Evolutionary conservation across 2,329 filamentous ascomycete species (phyloP), one percentile per base, ranked within the genome.

Genomic region (Cryphonectria japonica): DNA sequence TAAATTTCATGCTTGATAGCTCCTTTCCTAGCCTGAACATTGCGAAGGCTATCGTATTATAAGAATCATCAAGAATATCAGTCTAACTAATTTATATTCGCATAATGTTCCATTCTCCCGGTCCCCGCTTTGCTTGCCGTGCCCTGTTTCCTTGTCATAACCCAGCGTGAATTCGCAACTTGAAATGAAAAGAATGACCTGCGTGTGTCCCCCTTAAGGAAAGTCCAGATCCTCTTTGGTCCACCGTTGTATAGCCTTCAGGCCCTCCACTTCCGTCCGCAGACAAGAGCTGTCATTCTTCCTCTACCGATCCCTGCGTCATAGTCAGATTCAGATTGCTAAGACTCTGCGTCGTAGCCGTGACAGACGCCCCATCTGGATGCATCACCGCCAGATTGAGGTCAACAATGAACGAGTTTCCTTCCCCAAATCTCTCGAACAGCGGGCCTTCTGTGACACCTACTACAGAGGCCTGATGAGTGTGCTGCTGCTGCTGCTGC

Each of bases 321-420:
- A 29, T 14, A 9, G n/a, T 7, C 9, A 70, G 54, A 19, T 66
- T 66, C 16, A 71, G 7, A 62, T 71, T 37, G 1, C 66, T 52
- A 26, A 71, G 65, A 7, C 29, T 50, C 34, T 64, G 66, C 1
- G 43, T 57, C 34, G 66, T 16, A 2, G 66, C 68, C 37, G 65
- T 52, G n/a, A 72, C 14, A 2, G 65, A 70, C 13, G 65, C 68
- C 22, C 61, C 68, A 5, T n/a, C 61, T 37, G 68, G 68, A 43
- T 66, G 60, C 34, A 50, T 50, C 8, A 61, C 54, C 29, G 68
- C 68, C 46, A 52, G 41, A 29, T 72, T 72, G 26, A 72, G 69
- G 43, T 72, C 71, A 41, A 72, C 32, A 5, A 72, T 59, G 43
- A 72, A 69, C 16, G 37, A 13, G 46, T 37, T 69, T 13, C 29